phyloP scores from a whole-genome alignment of 257 asterid genomes.

The Solanum bukasovii region DNA sequence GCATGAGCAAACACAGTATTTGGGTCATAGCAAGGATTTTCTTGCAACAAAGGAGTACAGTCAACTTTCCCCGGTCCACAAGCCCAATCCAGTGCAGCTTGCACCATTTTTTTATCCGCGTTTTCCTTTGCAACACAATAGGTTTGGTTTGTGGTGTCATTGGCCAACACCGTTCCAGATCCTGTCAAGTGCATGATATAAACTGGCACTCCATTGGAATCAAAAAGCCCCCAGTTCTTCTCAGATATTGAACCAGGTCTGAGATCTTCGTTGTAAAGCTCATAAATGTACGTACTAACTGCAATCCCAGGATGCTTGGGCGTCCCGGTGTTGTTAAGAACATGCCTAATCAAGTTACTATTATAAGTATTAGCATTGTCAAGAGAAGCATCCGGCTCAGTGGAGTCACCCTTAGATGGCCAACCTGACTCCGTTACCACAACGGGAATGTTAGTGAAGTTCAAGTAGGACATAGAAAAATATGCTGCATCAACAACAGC shows the following conservation, averaged over 20 bases:
- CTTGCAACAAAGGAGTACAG: slow-evolving; percentile 63
- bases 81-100: slow-evolving; percentile 92
- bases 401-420: slow-evolving; percentile 83
- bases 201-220: slow-evolving; percentile 58
- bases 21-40: slow-evolving; percentile 68
- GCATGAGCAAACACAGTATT: slow-evolving; percentile 67
- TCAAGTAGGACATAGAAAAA: slow-evolving; percentile 69
- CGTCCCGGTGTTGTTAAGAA: slow-evolving; percentile 75
- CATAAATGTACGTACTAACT: slow-evolving; percentile 70
- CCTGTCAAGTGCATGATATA: slow-evolving; percentile 63
- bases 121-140: slow-evolving; percentile 69
- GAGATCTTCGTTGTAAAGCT: slow-evolving; percentile 78
- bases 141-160: slow-evolving; percentile 77
- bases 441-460: slow-evolving; percentile 67
- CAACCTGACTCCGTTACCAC: slow-evolving; percentile 81
- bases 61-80: slow-evolving; percentile 92
- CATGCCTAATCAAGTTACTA: slow-evolving; percentile 69
- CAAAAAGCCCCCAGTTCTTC: slow-evolving; percentile 93
- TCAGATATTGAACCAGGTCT: slow-evolving; percentile 65
- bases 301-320: slow-evolving; percentile 91
- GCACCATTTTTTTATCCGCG: slow-evolving; percentile 67
- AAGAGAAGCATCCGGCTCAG: slow-evolving; percentile 63
- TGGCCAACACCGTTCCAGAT: slow-evolving; percentile 73
- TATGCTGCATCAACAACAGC: slow-evolving; percentile 89
- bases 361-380: slow-evolving; percentile 84